Evolutionary conservation across 2,329 filamentous ascomycete genomes (phyloP).

Genomic region (Fonsecaea nubica): DNA sequence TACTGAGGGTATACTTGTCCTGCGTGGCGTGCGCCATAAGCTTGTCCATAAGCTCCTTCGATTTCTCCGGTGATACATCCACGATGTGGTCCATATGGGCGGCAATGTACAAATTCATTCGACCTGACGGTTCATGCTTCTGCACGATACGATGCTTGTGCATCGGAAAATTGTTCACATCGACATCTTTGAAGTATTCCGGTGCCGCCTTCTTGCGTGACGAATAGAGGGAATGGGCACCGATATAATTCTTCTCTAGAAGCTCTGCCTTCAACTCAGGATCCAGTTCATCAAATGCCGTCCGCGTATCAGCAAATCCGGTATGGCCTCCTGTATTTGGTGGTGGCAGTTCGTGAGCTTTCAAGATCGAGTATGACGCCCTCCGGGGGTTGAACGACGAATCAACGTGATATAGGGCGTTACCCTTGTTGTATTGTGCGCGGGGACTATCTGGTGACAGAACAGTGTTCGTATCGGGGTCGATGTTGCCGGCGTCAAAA

Average conservation of each 20-base stretch:
- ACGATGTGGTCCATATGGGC: slow-evolving; percentile 63
- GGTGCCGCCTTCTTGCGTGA: slow-evolving; percentile 61
- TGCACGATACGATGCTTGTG: slow-evolving; percentile 58
- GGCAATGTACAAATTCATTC: slow-evolving; percentile 62
- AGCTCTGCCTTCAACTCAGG: slow-evolving; percentile 46
- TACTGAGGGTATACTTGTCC: slow-evolving; percentile 54
- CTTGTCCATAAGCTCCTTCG: slow-evolving; percentile 45
- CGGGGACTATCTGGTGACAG: slow-evolving; percentile 46
- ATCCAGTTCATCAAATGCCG: slow-evolving; percentile 58
- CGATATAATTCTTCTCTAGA: slow-evolving; percentile 54
- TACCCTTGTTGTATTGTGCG: slow-evolving; percentile 47
- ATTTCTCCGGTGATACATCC: slow-evolving; percentile 47
- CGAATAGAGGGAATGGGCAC: slow-evolving; percentile 59
- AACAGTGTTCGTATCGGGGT: slow-evolving; percentile 53
- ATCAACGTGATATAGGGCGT: slow-evolving; percentile 63
- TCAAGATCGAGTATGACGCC: slow-evolving; percentile 60
- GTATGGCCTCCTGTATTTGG: slow-evolving; percentile 58
- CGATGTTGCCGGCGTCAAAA: slow-evolving; percentile 65
- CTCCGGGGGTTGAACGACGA: slow-evolving; percentile 63
- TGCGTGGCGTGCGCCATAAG: slow-evolving; percentile 55
- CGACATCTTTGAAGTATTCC: slow-evolving; percentile 56
- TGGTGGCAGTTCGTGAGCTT: slow-evolving; percentile 59
- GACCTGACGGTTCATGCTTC: slow-evolving; percentile 58
- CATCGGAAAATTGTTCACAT: slow-evolving; percentile 50
- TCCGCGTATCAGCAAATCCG: slow-evolving; percentile 61